Percentiles rank a stretch among this genome's conserved stretches.
Evolutionary conservation across 805 yeast species (phyloP).

Genomic region (Ascoidea asiatica): DNA sequence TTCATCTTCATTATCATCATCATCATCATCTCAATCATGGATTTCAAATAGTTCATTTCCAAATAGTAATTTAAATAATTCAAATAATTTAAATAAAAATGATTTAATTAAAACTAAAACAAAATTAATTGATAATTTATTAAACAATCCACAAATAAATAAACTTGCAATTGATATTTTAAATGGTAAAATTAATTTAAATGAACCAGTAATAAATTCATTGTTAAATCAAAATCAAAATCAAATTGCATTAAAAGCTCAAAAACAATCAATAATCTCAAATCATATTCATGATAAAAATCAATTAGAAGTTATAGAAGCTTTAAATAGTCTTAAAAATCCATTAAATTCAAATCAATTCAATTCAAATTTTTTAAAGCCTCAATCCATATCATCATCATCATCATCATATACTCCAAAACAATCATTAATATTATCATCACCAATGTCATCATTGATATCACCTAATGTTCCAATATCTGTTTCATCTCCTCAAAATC

Average conservation of each 20-base stretch:
- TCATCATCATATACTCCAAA: neutral
- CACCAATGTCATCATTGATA: neutral
- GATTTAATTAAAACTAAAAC: neutral
- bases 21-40: conserved; percentile 2
- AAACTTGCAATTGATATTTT: neutral
- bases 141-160: neutral
- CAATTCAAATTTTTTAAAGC: too few species aligned
- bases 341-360: neutral
- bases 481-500: too few species aligned
- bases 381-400: too few species aligned
- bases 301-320: neutral
- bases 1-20: conserved; percentile 1
- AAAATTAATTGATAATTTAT: too few species aligned
- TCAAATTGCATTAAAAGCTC: too few species aligned
- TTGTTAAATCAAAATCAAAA: too few species aligned
- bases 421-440: neutral
- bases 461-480: too few species aligned
- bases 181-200: neutral
- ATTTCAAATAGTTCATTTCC: neutral
- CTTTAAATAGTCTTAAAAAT: neutral
- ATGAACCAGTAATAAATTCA: neutral
- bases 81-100: neutral
- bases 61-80: too few species aligned
- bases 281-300: neutral
- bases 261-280: neutral